phyloP scores from a whole-genome alignment of 2,329 filamentous ascomycete genomes.

The Botrytis tulipae region DNA sequence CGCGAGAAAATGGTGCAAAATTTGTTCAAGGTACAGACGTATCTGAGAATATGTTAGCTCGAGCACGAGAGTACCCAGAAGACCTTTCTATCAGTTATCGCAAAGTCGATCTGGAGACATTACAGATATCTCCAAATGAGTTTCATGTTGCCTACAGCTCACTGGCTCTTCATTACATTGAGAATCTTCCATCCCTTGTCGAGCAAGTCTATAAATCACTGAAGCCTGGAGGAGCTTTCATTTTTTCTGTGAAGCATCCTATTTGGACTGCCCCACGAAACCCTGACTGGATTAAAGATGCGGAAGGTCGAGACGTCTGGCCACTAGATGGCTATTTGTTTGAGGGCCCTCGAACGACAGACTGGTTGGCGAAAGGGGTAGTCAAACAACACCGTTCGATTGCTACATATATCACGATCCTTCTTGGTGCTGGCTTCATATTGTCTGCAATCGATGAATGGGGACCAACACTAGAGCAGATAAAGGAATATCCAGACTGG shows the following conservation, averaged over 20 bases:
- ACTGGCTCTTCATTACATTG: neutral
- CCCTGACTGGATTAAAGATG: constrained; percentile 36
- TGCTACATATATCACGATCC: constrained; percentile 25
- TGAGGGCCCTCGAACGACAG: constrained; percentile 44
- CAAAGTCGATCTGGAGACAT: neutral
- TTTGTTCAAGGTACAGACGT: neutral
- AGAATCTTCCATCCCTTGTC: neutral
- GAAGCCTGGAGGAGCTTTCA: constrained; percentile 60
- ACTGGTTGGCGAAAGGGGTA: constrained; percentile 46
- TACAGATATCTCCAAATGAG: neutral
- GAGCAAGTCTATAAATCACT: neutral
- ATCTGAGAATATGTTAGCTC: constrained; percentile 6
- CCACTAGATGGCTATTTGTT: constrained; percentile 44
- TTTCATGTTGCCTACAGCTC: neutral
- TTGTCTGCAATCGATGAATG: constrained; percentile 28
- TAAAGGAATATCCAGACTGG: constrained; percentile 39
- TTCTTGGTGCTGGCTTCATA: constrained; percentile 26
- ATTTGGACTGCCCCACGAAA: constrained; percentile 45
- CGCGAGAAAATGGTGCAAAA: neutral
- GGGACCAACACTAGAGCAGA: constrained; percentile 25
- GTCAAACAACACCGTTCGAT: constrained; percentile 49
- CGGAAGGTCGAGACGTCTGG: constrained; percentile 43
- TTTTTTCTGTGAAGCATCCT: constrained; percentile 55
- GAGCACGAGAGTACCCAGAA: neutral
- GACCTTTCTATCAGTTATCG: neutral